Conservation (phyloP, 1,284 basidiomycete species). For the Apiotrichum porosum region DNA sequence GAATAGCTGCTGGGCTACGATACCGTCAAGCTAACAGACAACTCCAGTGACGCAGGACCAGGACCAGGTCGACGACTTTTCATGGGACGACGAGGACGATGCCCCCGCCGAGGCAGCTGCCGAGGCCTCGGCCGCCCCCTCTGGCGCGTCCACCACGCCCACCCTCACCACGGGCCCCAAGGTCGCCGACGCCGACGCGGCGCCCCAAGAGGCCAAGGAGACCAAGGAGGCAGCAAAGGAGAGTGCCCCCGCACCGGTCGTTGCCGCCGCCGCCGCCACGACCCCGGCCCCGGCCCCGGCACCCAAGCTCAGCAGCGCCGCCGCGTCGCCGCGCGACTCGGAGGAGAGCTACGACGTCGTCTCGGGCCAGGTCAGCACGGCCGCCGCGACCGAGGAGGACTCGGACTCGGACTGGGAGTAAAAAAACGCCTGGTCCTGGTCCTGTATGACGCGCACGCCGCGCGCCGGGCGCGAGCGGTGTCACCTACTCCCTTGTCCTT, state of each 20-base stretch:
- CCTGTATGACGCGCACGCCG: too few species aligned
- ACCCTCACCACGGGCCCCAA: not conserved
- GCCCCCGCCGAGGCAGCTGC: conserved; percentile 2
- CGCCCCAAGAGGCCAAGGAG: too few species aligned
- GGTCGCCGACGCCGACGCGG: too few species aligned
- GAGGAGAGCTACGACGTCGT: conserved; percentile 51
- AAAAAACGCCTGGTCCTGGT: too few species aligned
- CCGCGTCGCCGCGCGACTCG: conserved; percentile 45
- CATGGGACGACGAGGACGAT: conserved; percentile 47
- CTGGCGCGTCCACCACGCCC: conserved; percentile 4
- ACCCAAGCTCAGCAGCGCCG: conserved; percentile 9
- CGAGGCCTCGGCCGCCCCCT: not conserved
- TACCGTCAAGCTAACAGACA: not conserved
- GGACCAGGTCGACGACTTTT: conserved; percentile 40
- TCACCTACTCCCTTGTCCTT: too few species aligned
- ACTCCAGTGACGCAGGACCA: conserved; percentile 14
- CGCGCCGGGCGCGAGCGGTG: too few species aligned
- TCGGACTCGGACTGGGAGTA: conserved; percentile 50
- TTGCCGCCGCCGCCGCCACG: conserved; percentile 15
- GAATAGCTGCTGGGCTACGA: not conserved
- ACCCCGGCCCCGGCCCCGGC: conserved; percentile 1
- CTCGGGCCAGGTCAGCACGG: conserved; percentile 26
- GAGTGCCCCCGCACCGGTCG: too few species aligned
- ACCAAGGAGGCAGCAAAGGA: too few species aligned
- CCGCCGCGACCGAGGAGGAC: conserved; percentile 32